Conservation (phyloP, 768 basidiomycete genomes). For the Lentinula sp. region DNA sequence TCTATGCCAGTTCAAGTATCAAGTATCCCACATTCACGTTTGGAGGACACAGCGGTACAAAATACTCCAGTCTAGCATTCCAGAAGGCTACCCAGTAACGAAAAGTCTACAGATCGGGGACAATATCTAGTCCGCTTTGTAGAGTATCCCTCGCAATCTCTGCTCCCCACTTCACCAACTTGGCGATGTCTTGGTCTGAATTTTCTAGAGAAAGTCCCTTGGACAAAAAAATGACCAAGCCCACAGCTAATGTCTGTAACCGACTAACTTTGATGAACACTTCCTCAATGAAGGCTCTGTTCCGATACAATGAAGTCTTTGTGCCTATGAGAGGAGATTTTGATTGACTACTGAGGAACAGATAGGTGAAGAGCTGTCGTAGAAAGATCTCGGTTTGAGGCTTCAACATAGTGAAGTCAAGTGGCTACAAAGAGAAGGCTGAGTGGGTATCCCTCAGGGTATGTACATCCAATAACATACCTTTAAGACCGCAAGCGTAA, state of each 20-base stretch:
- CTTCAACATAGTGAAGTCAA: slow-evolving; percentile 79
- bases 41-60: slow-evolving; percentile 71
- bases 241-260: slow-evolving; percentile 62
- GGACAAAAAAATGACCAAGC: slow-evolving; percentile 67
- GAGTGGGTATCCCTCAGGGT: background rate
- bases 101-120: slow-evolving; percentile 18
- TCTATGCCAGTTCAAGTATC: slow-evolving; percentile 53
- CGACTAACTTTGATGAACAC: slow-evolving; percentile 72
- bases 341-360: slow-evolving; percentile 73
- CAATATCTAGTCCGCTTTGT: slow-evolving; percentile 53
- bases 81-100: slow-evolving; percentile 21
- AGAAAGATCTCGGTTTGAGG: slow-evolving; percentile 62
- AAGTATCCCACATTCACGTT: slow-evolving; percentile 69
- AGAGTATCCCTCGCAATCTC: slow-evolving; percentile 66
- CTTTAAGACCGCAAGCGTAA: slow-evolving; percentile 76
- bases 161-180: slow-evolving; percentile 61
- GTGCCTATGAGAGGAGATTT: slow-evolving; percentile 54
- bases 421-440: slow-evolving; percentile 45
- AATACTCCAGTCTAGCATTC: slow-evolving; percentile 69
- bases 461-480: slow-evolving; percentile 31
- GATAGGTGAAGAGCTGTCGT: slow-evolving; percentile 56
- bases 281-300: slow-evolving; percentile 63
- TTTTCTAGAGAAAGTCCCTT: slow-evolving; percentile 30
- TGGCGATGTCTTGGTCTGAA: slow-evolving; percentile 24
- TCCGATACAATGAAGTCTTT: slow-evolving; percentile 37